Evolutionary conservation across 2,329 filamentous ascomycete genomes (phyloP).

Genomic region (Clarireedia hainanense): DNA sequence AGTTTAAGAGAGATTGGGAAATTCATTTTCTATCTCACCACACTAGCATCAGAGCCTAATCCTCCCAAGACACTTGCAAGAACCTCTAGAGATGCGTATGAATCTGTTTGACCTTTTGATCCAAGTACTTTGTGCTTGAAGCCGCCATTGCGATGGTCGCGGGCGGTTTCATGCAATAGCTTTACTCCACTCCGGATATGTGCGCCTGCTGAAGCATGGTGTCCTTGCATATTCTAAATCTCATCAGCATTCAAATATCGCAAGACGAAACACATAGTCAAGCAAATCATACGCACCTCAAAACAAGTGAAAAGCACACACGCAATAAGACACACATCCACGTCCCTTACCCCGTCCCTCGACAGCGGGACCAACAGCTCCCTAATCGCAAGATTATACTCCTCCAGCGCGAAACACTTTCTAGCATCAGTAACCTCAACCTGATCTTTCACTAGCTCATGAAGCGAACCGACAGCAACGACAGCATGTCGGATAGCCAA

Average conservation of each 20-base stretch:
- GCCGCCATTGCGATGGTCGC: slow-evolving; percentile 4
- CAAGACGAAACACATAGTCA: background rate
- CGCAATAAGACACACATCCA: slow-evolving; percentile 17
- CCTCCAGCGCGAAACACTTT: slow-evolving; percentile 13
- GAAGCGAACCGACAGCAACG: slow-evolving; percentile 19
- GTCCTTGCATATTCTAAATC: slow-evolving; percentile 12
- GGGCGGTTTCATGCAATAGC: slow-evolving; percentile 10
- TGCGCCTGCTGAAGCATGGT: slow-evolving; percentile 4
- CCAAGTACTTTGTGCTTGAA: no score
- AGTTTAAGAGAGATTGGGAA: no score
- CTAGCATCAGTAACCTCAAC: background rate
- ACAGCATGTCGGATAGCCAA: slow-evolving; percentile 17
- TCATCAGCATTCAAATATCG: slow-evolving; percentile 2
- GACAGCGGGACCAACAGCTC: slow-evolving; percentile 9
- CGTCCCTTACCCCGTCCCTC: background rate
- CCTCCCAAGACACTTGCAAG: no score
- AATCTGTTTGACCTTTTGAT: no score
- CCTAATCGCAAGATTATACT: slow-evolving; percentile 17
- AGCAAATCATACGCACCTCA: slow-evolving; percentile 12
- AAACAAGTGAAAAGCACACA: slow-evolving; percentile 18
- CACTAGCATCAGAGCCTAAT: no score
- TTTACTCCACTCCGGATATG: slow-evolving; percentile 14
- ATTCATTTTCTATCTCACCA: no score
- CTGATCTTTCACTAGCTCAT: slow-evolving; percentile 12
- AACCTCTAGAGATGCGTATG: no score